These are phyloP conservation scores for Synchytrium microbalum DNA, from an alignment of 371 early-diverging fungal genomes.

Conservation along the genomic window DNA sequence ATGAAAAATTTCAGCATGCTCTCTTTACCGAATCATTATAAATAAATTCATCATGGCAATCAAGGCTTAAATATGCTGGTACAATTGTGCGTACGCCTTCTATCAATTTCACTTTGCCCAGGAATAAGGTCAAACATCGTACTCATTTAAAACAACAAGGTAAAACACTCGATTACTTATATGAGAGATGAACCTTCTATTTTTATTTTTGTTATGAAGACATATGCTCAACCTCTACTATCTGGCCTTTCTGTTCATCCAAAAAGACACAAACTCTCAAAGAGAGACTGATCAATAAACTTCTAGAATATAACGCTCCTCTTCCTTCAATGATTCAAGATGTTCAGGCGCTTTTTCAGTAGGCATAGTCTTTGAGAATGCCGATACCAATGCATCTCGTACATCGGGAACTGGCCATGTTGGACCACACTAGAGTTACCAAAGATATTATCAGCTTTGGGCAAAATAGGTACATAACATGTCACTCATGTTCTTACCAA, in stretches of 20 bases:
- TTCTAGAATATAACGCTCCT: constrained; percentile 84
- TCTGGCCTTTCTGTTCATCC: neutral
- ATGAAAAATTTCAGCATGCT: no score
- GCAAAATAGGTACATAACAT: constrained; percentile 41
- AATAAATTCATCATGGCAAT: no score
- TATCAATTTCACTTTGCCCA: no score
- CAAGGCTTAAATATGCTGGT: no score
- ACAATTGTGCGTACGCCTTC: no score
- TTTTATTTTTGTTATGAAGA: neutral
- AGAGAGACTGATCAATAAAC: constrained; percentile 56
- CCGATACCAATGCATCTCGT: constrained; percentile 76
- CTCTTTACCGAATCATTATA: no score
- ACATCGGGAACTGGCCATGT: constrained; percentile 76
- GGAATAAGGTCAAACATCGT: neutral
- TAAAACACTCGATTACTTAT: neutral
- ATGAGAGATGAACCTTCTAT: neutral
- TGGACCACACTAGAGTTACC: neutral
- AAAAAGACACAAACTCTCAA: constrained; percentile 1
- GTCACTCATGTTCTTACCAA: constrained; percentile 93
- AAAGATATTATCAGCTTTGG: constrained; percentile 5
- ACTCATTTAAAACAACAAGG: neutral
- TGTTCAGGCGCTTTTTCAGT: constrained; percentile 55
- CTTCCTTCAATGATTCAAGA: constrained; percentile 84
- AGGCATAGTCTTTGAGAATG: constrained; percentile 58
- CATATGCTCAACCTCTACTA: neutral